Base-by-base conservation (phyloP, 306 rosid species). In the Lathyrus tuberosus region DNA sequence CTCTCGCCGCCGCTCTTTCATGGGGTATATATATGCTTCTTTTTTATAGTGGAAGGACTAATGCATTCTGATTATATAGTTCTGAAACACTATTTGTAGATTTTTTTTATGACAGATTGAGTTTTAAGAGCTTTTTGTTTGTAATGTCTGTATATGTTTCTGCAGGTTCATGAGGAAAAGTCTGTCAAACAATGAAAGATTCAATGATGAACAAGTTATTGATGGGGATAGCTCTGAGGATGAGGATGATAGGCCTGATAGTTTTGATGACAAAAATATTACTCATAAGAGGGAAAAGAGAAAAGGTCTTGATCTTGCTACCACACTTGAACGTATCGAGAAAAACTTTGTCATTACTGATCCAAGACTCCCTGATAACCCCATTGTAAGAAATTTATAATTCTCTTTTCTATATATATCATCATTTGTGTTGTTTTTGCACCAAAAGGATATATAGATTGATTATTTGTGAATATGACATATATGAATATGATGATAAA, bases 351-450 rank as follows among this genome's bases (percentile, higher is more conserved):
- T 94, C 77, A 90, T 94, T 58, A 90, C 97, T 30, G 98, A 94
- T 87, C 98, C 98, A 2, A 85, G 98, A 84, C 83, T 94, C 20
- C 98, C 98, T 26, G 98, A 94, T 60, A 94, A 94, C 78, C 98
- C 98, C 77, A 90, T 94, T 30, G 98, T 94, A 84, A 85, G 88
- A 62, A 14, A 28, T 30, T 42, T 57, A 15, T 16, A 5, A 16
- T 30, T 24, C 6, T 17, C 10, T 20, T 5, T 10, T 30, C 6
- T 42, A 38, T 12, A 31, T 4, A 52, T 20, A 20, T 22, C 60
- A 72, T 41, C 18, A 17, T 62, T 53, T 48, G 6, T 53, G 42
- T n/a, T 40, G 3, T 16, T 40, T 15, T 37, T 47, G 5, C 38
- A 70, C 48, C 28, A 22, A 63, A 52, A 51, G 47, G 49, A 43